Base-by-base conservation (phyloP, 2,329 filamentous ascomycete species). In the Fusarium sp. region DNA sequence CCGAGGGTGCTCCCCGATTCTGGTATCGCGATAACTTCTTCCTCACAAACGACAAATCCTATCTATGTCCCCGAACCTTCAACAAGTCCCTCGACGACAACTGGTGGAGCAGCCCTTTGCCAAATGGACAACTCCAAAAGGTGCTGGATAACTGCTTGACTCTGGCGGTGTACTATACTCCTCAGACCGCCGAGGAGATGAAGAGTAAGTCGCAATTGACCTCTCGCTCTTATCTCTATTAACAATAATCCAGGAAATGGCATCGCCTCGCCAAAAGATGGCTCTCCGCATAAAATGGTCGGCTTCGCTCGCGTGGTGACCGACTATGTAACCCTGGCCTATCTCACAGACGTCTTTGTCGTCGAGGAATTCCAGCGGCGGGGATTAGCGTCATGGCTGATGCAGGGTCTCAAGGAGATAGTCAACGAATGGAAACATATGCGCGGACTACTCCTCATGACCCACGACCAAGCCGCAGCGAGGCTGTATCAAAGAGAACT, bases 261-360 rank as follows among this genome's bases (percentile, higher is more conserved):
- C 25, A 70, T 76, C 28, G 75, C 76, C 25, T 74, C 75, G 30
- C 74, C 74, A 26, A 72, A 75, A 26, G 67, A 74, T 50, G 77
- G 79, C 31, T 73, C 77, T 23, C 68, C 74, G 14, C 74, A 79
- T 43, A 74, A 75, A 26, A 78, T 83, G 74, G 78, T 81, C 54
- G 82, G 82, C 58, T 78, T 83, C 57, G 78, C 80, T 48, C 80
- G 91, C 34, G 77, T 91, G n/a, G 81, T 93, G 53, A 93, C 91
- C 11, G 91, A 93, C 78, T 85, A 87, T 72, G 84, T 88, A 48
- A 91, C 90, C 0, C 88, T 92, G 71, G 89, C 86, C 34, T 93
- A 91, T 62, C 79, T 83, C 56, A 90, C 90, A 26, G 91, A 93
- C 73, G 88, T 92, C 21, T 93, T 90, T 76, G 81, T 93, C 23